Evolutionary conservation across 148 eudicot species (phyloP).

Genomic region (Gaultheria prostrata): DNA sequence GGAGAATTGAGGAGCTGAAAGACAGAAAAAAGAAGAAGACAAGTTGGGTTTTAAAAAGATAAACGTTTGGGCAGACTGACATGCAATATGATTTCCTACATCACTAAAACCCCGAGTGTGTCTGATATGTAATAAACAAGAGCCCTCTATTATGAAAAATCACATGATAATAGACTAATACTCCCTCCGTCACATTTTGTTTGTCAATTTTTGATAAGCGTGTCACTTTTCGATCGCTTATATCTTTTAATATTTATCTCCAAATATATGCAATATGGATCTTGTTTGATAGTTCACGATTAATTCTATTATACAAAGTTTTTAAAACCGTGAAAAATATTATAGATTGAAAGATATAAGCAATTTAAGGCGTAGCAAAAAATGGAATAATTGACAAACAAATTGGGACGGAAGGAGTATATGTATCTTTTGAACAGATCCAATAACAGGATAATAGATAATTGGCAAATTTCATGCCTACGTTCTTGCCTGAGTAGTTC

Average conservation of each 20-base stretch:
- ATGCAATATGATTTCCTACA: conserved; percentile 3
- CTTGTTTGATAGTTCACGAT: no score
- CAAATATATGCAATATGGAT: no score
- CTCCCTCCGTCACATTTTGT: no score
- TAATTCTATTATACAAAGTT: no score
- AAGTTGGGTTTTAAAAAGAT: neutral
- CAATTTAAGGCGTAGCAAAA: no score
- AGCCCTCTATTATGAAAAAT: neutral
- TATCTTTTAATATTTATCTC: no score
- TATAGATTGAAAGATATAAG: no score
- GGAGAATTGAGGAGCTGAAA: conserved; percentile 97
- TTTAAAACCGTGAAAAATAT: no score
- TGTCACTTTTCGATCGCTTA: no score
- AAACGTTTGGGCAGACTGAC: neutral
- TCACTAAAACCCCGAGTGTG: neutral
- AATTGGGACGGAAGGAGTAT: no score
- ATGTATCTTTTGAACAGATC: neutral
- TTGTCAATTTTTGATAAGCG: no score
- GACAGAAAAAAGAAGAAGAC: neutral
- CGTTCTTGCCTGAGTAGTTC: conserved; percentile 74
- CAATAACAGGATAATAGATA: neutral
- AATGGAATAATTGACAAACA: no score
- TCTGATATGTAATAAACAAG: neutral
- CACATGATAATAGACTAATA: neutral
- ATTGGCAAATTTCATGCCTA: conserved; percentile 1